phyloP scores from a whole-genome alignment of 2,329 filamentous ascomycete species.

The Penicillium sp. region DNA sequence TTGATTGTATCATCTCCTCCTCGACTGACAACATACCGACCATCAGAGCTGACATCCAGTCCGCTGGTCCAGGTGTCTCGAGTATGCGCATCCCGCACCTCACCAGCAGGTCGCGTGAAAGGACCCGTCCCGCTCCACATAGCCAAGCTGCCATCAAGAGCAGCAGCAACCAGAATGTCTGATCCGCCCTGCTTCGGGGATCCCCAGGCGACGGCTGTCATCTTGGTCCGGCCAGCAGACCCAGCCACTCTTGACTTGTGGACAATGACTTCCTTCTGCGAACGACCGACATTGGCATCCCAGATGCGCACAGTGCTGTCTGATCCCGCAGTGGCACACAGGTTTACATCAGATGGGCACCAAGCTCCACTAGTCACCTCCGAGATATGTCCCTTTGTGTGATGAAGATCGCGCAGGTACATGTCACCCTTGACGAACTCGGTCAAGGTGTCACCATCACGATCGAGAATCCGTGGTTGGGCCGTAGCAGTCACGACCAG shows the following conservation, averaged over 20 bases:
- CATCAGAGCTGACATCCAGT: slow-evolving; percentile 84
- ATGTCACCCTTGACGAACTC: slow-evolving; percentile 98
- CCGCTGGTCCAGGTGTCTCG: slow-evolving; percentile 87
- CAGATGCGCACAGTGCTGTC: slow-evolving; percentile 95
- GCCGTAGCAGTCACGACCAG: slow-evolving; percentile 84
- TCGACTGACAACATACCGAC: slow-evolving; percentile 81
- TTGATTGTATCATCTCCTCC: slow-evolving; percentile 92
- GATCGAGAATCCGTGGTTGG: slow-evolving; percentile 81
- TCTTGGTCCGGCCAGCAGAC: slow-evolving; percentile 81
- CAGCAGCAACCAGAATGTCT: slow-evolving; percentile 74
- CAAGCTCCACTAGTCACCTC: slow-evolving; percentile 86
- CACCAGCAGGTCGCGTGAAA: slow-evolving; percentile 72
- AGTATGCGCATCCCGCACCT: slow-evolving; percentile 77
- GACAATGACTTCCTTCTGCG: slow-evolving; percentile 89
- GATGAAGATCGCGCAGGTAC: slow-evolving; percentile 95
- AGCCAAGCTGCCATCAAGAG: slow-evolving; percentile 80
- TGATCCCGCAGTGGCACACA: slow-evolving; percentile 85
- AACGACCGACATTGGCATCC: slow-evolving; percentile 87
- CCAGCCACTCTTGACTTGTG: slow-evolving; percentile 91
- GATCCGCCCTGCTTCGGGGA: slow-evolving; percentile 68
- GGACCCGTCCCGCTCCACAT: slow-evolving; percentile 92
- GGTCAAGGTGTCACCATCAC: slow-evolving; percentile 78
- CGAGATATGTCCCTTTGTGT: slow-evolving; percentile 93
- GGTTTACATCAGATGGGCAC: slow-evolving; percentile 79
- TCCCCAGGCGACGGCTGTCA: slow-evolving; percentile 90